These are phyloP conservation scores for Colletotrichum lini DNA, from an alignment of 2,329 filamentous ascomycete species.

Conservation along the genomic window DNA sequence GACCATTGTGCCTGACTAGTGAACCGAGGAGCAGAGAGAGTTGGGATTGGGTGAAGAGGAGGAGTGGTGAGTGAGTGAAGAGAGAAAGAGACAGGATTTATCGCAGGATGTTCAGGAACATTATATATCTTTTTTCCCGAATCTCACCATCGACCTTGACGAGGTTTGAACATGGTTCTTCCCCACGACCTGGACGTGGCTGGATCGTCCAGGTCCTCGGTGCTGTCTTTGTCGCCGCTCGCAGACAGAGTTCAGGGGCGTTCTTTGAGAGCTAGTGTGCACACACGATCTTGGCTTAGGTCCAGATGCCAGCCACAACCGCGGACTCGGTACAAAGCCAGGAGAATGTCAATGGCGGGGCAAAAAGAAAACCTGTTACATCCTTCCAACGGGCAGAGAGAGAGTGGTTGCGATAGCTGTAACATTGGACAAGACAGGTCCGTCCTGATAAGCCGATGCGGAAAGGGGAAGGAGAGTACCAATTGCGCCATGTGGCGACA, in stretches of 20 bases:
- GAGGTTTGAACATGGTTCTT: not conserved
- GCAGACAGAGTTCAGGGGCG: slow-evolving; percentile 11
- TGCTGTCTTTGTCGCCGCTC: slow-evolving; percentile 18
- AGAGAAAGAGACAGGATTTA: not conserved
- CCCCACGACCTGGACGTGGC: not conserved
- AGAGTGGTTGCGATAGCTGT: not conserved
- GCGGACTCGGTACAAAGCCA: slow-evolving; percentile 2
- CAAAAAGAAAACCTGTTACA: no score
- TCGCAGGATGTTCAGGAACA: not conserved
- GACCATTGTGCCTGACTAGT: slow-evolving; percentile 36
- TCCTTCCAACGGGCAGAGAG: not conserved
- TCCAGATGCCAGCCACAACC: not conserved
- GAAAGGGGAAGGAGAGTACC: slow-evolving; percentile 39
- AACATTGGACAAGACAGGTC: not conserved
- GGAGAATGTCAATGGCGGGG: no score
- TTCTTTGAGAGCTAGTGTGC: slow-evolving; percentile 18
- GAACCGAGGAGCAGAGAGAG: slow-evolving; percentile 24
- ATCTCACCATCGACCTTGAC: not conserved
- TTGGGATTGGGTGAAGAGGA: slow-evolving; percentile 24
- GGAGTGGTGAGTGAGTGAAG: slow-evolving; percentile 18
- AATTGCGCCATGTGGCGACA: slow-evolving; percentile 39
- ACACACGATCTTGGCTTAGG: not conserved
- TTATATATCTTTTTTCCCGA: slow-evolving; percentile 26
- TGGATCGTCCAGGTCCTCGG: slow-evolving; percentile 1
- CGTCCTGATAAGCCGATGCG: slow-evolving; percentile 30